Evolutionary conservation across 1,139 yeast species (phyloP).

Genomic region (Lodderomyces orthopsilosis): DNA sequence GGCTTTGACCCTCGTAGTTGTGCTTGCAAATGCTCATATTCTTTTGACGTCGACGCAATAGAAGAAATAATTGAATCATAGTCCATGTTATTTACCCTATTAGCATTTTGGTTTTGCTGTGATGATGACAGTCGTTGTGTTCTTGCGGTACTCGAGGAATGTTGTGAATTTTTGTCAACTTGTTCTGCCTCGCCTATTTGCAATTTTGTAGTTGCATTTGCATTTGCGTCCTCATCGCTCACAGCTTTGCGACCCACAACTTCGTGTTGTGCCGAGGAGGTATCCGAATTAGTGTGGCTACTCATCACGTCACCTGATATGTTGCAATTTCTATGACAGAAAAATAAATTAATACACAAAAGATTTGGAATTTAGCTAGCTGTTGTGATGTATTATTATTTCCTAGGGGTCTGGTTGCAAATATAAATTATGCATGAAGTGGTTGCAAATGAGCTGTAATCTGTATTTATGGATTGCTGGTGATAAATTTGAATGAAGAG

Average conservation of each 20-base stretch:
- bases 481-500: not conserved
- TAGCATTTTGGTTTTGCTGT: slow-evolving; percentile 3
- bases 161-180: not conserved
- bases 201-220: not conserved
- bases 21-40: not conserved
- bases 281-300: slow-evolving; percentile 1
- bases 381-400: not conserved
- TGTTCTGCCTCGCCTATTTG: not conserved
- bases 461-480: not conserved
- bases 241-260: not conserved
- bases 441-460: not conserved
- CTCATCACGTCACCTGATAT: slow-evolving; percentile 2
- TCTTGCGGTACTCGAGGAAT: not conserved
- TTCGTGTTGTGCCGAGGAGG: not conserved
- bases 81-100: slow-evolving; percentile 8
- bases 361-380: not conserved
- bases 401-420: too few species aligned
- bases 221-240: not conserved
- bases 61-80: slow-evolving; percentile 11
- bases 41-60: slow-evolving; percentile 2
- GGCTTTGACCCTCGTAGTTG: slow-evolving; percentile 3
- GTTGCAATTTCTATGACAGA: not conserved
- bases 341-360: not conserved
- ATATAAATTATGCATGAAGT: not conserved
- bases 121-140: not conserved